Evolutionary conservation across 805 yeast genomes (phyloP).

Genomic region (Starmerella scarabaei): DNA sequence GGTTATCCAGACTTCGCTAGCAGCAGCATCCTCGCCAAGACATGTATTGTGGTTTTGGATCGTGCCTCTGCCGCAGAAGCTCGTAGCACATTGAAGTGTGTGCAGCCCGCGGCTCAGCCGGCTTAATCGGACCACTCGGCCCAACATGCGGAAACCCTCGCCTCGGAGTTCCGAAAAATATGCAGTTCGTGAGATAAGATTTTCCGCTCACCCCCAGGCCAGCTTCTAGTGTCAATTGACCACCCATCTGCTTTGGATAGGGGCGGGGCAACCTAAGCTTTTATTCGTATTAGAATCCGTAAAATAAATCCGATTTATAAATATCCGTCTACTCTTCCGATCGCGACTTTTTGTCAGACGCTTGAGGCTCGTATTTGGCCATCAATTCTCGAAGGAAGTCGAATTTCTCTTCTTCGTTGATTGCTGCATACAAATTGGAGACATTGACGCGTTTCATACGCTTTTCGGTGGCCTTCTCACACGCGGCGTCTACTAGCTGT

Average conservation of each 20-base stretch:
- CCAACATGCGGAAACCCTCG: too few relatives aligned
- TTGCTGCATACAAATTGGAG: conserved; percentile 70
- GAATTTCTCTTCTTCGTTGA: conserved; percentile 74
- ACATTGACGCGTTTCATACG: conserved; percentile 75
- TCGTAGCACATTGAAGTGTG: conserved; percentile 14
- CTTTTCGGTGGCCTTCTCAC: conserved; percentile 57
- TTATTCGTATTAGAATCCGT: too few relatives aligned
- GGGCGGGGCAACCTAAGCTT: too few relatives aligned
- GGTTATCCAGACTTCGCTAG: conserved; percentile 15
- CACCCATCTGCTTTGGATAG: too few relatives aligned
- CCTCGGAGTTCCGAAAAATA: too few relatives aligned
- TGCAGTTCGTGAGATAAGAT: too few relatives aligned
- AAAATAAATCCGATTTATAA: too few relatives aligned
- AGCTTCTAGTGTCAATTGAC: too few relatives aligned
- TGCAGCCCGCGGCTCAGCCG: conserved; percentile 3
- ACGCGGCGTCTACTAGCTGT: conserved; percentile 71
- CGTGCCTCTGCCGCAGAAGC: conserved; percentile 21
- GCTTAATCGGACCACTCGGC: not conserved
- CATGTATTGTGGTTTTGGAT: conserved; percentile 13
- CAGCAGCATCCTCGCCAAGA: conserved; percentile 20
- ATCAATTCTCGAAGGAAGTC: conserved; percentile 79
- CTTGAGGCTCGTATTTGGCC: conserved; percentile 39
- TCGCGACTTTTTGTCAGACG: conserved; percentile 19
- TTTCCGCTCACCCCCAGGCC: too few relatives aligned
- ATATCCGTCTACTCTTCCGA: not conserved